Evolutionary conservation across 129 eudicot species (phyloP).

Genomic region (Helianthus annuus): DNA sequence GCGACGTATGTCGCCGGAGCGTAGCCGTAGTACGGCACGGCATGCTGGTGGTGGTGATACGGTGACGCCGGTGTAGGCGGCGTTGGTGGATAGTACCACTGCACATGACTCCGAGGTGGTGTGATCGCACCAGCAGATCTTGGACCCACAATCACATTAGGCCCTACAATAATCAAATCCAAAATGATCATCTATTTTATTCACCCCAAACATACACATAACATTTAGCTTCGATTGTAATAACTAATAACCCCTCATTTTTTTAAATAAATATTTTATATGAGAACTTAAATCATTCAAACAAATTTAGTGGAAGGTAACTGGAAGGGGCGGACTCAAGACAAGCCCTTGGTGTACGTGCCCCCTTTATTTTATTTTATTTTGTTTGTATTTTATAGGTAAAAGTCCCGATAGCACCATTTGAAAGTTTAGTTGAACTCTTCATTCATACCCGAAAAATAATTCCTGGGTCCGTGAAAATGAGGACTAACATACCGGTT

Average conservation of each 20-base stretch:
- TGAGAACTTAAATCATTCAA: no score
- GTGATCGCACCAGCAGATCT: constrained; percentile 54
- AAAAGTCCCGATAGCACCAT: no score
- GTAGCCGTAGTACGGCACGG: constrained; percentile 72
- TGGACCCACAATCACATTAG: constrained; percentile 61
- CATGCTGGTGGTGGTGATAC: constrained; percentile 57
- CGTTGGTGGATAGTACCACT: constrained; percentile 78
- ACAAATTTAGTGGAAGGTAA: no score
- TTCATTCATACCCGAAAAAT: no score
- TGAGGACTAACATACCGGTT: constrained; percentile 28
- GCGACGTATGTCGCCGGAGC: constrained; percentile 75
- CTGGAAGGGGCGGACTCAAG: no score
- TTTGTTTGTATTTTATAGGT: no score
- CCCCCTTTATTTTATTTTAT: no score
- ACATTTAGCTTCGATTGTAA: neutral
- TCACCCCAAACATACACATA: constrained; percentile 3
- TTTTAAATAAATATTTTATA: no score
- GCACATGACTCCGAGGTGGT: constrained; percentile 68
- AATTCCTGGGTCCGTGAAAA: no score
- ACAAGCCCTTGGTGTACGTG: no score
- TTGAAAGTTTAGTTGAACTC: no score
- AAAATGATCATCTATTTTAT: neutral
- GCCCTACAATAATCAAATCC: constrained; percentile 40
- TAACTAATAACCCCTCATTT: no score
- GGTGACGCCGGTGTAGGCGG: constrained; percentile 56